Evolutionary conservation across 495 filamentous ascomycete species (phyloP), one percentile per base, ranked within the genome.

Genomic region (Pseudotulostoma volvatum): DNA sequence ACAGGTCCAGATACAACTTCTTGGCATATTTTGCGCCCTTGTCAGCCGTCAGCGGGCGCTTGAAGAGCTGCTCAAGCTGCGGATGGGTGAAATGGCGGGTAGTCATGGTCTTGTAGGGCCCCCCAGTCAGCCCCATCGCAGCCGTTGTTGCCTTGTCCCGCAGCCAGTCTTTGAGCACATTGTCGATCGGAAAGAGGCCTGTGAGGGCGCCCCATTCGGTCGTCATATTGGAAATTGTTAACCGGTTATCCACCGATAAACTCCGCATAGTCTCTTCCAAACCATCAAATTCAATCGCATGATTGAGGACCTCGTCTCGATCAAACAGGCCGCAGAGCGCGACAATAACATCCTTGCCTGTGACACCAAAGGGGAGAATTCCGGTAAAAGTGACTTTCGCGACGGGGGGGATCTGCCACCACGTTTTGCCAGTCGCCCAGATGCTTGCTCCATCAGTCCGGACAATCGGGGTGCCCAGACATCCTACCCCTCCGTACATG

Each of bases 271-370:
- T 93, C 47, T 84, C 67, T 45, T 80, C 73, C 0, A 78, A 73
- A 0, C 86, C 88, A 4, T 73, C 76, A 50, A 95, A 94, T 55
- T 96, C 87, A 45, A 96, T 79, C 7, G 77, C 77, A 59, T 94
- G 85, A 57, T 96, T 97, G 5, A 95, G 64, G 0, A 94, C 90
- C 33, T 94, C 83, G 47, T 92, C 84, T 18, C 79, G 74, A 53
- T 82, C 81, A 64, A 96, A 92, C 8, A 94, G 56, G 4, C 79
- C 82, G 45, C 86, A 93, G 1, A 96, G 64, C 0, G 84, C 79
- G 13, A 96, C 75, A 51, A 97, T 96, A 13, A 94, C 79, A 59
- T 97, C 88, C 59, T 96, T 97, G 32, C 85, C 88, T 0, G 84
- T 88, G 1, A 95, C 90, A 3, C 90, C 90, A 1, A 54, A 55